Evolutionary conservation across 2,329 filamentous ascomycete genomes (phyloP).

Genomic region (Exophiala bonariae): DNA sequence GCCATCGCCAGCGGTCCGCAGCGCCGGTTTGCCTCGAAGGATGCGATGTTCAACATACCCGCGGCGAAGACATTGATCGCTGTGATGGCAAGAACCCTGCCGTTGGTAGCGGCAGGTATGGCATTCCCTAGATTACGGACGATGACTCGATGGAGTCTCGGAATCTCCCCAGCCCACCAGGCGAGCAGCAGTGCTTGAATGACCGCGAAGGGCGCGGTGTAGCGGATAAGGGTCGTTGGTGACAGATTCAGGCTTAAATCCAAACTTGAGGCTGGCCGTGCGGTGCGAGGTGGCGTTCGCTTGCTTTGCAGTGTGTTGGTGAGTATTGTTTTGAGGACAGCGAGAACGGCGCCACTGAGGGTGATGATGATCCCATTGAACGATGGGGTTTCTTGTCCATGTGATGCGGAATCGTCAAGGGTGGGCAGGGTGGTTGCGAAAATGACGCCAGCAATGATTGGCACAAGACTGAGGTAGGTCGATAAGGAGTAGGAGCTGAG

Average conservation of each 20-base stretch:
- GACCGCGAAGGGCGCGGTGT: slow-evolving; percentile 9
- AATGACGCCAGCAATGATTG: slow-evolving; percentile 11
- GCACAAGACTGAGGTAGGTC: slow-evolving; percentile 3
- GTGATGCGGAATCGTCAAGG: background rate
- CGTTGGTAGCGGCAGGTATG: background rate
- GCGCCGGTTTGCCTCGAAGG: slow-evolving; percentile 16
- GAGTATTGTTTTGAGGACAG: slow-evolving; percentile 11
- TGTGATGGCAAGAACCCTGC: background rate
- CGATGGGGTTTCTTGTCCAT: background rate
- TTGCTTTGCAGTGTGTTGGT: slow-evolving; percentile 8
- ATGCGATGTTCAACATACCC: slow-evolving; percentile 12
- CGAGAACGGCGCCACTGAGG: slow-evolving; percentile 5
- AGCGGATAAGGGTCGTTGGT: slow-evolving; percentile 8
- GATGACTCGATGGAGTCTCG: background rate
- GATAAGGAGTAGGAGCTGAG: background rate
- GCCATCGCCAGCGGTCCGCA: slow-evolving; percentile 15
- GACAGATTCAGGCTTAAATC: slow-evolving; percentile 7
- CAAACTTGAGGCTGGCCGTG: too few relatives aligned
- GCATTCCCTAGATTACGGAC: background rate
- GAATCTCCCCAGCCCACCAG: slow-evolving; percentile 12
- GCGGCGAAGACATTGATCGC: slow-evolving; percentile 6
- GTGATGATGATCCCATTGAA: background rate
- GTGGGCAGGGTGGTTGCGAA: slow-evolving; percentile 1
- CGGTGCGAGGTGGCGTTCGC: background rate
- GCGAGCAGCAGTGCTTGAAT: slow-evolving; percentile 7